Percentiles rank a stretch among this genome's conserved stretches.
Evolutionary conservation across 352 stramenopile genomes (phyloP).

Genomic region (Phytophthora uliginosa): DNA sequence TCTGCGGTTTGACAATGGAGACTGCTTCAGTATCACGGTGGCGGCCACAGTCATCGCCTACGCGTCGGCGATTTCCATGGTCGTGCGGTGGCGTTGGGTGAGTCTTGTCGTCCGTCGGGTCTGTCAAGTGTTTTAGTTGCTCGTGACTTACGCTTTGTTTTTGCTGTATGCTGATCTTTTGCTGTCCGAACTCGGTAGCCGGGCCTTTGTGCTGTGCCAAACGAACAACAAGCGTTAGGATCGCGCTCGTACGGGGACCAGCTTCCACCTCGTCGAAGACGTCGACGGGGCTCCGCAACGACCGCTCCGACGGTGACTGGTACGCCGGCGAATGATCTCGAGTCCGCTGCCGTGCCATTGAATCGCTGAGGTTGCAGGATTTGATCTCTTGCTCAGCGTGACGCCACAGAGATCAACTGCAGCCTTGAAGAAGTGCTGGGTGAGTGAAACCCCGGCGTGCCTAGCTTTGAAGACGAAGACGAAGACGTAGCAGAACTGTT

Average conservation of each 20-base stretch:
- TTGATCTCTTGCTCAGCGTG: neutral
- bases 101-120: slow-evolving; percentile 6
- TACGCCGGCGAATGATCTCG: slow-evolving; percentile 29
- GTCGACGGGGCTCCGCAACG: slow-evolving; percentile 23
- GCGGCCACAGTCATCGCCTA: slow-evolving; percentile 79
- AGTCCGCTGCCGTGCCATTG: slow-evolving; percentile 30
- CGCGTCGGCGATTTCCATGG: slow-evolving; percentile 74
- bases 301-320: slow-evolving; percentile 21
- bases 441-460: neutral
- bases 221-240: slow-evolving; percentile 67
- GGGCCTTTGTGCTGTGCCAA: slow-evolving; percentile 78
- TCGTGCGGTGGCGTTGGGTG: slow-evolving; percentile 81
- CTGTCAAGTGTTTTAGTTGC: neutral
- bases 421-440: no score
- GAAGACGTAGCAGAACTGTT: neutral
- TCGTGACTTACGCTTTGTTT: slow-evolving; percentile 7
- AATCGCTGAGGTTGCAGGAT: slow-evolving; percentile 29
- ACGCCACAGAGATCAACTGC: neutral
- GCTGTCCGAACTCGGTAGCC: slow-evolving; percentile 46
- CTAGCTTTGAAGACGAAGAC: neutral
- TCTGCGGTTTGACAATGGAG: slow-evolving; percentile 70
- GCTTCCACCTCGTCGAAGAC: slow-evolving; percentile 30
- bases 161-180: neutral
- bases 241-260: slow-evolving; percentile 36
- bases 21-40: slow-evolving; percentile 79